Conservation (phyloP, 2,329 filamentous ascomycete species). For the Alternaria brassicicola region DNA sequence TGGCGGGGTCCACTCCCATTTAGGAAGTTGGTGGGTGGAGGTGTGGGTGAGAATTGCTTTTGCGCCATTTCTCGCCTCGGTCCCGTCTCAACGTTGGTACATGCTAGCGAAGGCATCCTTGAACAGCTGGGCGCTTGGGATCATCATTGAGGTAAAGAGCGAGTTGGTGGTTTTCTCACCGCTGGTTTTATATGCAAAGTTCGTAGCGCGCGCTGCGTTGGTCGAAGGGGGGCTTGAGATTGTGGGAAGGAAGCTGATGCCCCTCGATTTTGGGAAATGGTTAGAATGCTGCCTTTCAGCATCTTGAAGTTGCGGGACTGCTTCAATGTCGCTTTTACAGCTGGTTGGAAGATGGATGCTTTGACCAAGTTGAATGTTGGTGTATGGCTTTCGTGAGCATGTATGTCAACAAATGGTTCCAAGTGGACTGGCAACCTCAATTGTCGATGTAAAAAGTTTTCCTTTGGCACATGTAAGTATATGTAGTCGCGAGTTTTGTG, state of each 20-base stretch:
- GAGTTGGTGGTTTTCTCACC: conserved; percentile 1
- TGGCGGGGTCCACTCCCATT: neutral
- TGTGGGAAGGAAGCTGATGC: neutral
- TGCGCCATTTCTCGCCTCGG: neutral
- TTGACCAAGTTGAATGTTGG: neutral
- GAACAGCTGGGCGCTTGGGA: neutral
- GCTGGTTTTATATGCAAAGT: neutral
- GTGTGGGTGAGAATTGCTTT: conserved; percentile 1
- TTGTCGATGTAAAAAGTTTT: neutral
- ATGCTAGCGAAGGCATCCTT: neutral
- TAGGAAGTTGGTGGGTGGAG: neutral
- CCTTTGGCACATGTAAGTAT: neutral
- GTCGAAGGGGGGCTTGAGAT: neutral
- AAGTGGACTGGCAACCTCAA: neutral
- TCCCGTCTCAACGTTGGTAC: conserved; percentile 4
- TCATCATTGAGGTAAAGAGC: neutral
- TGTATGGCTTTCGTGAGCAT: neutral
- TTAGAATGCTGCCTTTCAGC: neutral
- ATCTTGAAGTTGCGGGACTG: neutral
- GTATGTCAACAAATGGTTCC: neutral
- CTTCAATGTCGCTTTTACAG: neutral
- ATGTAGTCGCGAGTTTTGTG: neutral
- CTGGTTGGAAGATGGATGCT: neutral
- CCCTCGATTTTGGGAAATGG: neutral
- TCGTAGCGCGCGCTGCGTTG: neutral